Evolutionary conservation across 2,329 filamentous ascomycete genomes (phyloP).

Genomic region (Curvularia sp.): DNA sequence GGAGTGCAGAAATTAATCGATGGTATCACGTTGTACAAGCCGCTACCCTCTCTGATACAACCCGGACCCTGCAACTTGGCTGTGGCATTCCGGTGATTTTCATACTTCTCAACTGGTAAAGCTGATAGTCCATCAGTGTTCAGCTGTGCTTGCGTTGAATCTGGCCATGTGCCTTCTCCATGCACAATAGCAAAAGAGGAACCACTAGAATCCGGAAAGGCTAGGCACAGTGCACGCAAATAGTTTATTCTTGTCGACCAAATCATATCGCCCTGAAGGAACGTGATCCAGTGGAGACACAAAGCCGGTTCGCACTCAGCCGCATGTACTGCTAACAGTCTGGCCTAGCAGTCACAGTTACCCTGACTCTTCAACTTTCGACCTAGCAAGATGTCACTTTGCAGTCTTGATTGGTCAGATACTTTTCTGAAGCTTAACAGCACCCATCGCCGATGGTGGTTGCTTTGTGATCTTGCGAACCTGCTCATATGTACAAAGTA

Average conservation of each 20-base stretch:
- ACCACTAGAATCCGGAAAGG: background rate
- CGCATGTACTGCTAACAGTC: background rate
- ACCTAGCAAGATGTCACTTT: background rate
- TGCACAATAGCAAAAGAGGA: background rate
- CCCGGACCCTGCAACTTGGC: conserved; percentile 4
- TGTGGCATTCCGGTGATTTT: background rate
- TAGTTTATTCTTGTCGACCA: background rate
- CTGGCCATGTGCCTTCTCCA: background rate
- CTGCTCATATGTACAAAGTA: too few species aligned
- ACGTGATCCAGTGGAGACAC: background rate
- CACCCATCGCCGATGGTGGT: background rate
- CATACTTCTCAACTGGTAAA: background rate
- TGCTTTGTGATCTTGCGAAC: background rate
- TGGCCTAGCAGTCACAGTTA: background rate
- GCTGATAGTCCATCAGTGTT: background rate
- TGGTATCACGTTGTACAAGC: conserved; percentile 30
- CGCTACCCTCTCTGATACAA: conserved; percentile 19
- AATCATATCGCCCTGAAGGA: background rate
- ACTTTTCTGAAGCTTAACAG: background rate
- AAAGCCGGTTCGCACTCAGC: background rate
- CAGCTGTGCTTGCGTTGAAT: conserved; percentile 1
- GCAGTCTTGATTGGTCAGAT: too few species aligned
- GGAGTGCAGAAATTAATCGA: conserved; percentile 19
- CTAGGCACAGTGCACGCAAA: background rate
- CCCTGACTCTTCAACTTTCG: too few species aligned